Evolutionary conservation across 805 yeast species (phyloP), one percentile per base, ranked within the genome.

Genomic region (Kazachstania taianensis): DNA sequence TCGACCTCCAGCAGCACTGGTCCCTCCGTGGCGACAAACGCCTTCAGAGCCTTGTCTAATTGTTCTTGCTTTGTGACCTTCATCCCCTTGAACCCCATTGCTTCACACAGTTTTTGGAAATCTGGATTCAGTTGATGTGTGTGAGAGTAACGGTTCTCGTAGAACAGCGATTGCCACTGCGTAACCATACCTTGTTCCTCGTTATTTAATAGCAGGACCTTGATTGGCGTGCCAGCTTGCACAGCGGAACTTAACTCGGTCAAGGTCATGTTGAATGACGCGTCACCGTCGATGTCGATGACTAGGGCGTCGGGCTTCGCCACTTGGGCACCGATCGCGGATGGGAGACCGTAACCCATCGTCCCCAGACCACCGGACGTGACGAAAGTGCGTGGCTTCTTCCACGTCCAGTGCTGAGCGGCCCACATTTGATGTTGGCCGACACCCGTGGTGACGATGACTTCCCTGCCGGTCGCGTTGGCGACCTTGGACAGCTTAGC

Each of bases 391-490:
- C 97, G 77, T 52, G 98, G 98, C 44, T 73, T 66, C 43, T 78
- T 80, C 95, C 96, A 92, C 36, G 86, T 75, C 76, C 82, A 87
- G 63, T 86, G 87, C 67, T 92, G 98, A 23, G 98, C 98, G 25
- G 97, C 94, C 98, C 98, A 92, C 98, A 92, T 92, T 69, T 92
- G 98, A 72, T 92, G 98, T 71, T 92, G 98, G 43, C 98, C 98
- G 36, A 92, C 97, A 71, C 98, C 98, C 28, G 98, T 92, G 37
- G 97, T 81, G 51, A 89, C 80, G 50, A 87, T 75, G 41, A 84
- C 86, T 49, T 82, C 87, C 54, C 75, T 82, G 20, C 53, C 55
- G 17, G 50, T 38, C 49, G 62, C 60, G 33, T 65, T 61, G 24
- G 86, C 78, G 49, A 86, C 78, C 42, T 75, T 71, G 3, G 92